Base-by-base conservation (phyloP, 768 basidiomycete genomes). In the Boletus rubescentipes region DNA sequence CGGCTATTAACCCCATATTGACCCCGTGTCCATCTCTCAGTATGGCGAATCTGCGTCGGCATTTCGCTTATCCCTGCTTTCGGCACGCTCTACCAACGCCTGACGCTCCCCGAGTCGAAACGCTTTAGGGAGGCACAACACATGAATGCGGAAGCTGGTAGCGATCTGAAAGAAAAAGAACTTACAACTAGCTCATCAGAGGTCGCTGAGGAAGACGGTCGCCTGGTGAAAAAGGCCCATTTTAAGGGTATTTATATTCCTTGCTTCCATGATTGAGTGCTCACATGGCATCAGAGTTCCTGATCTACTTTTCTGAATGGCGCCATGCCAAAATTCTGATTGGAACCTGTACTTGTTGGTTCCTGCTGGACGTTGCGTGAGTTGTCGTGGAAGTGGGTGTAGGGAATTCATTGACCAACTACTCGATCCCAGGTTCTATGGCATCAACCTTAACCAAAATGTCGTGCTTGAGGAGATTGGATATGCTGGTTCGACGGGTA, bases 401-500 rank as follows among this genome's bases (percentile, higher is more conserved):
- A 4, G n/a, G 15, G 9, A 51, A 21, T 5, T 8, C 1, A 15
- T 10, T 47, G 26, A 49, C 20, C 15, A 20, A 30, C 16, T 34
- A 2, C 23, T 41, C 26, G n/a, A 14, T 46, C 35, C 11, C 48
- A 86, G 84, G 0, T 89, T 89, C 69, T 89, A 89, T 67, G 89
- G 89, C 4, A 86, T 91, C 73, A 83, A 82, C 64, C 67, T 83
- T 46, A 89, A 89, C 74, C 86, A 87, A 60, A 86, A 84, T 61
- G 84, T 87, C 59, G 87, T 92, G n/a, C 78, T 92, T 9, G 72
- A 84, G 58, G 76, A 83, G 61, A 89, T 92, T 34, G 87, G 87
- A 1, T 89, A 78, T 61, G 85, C 77, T 45, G 87, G 86, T 11
- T 69, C 55, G 29, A 67, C 67, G 0, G 87, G 83, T 3, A 77